Evolutionary conservation across 2,329 filamentous ascomycete genomes (phyloP), one percentile per base, ranked within the genome.

Genomic region (Nigrospora oryzae): DNA sequence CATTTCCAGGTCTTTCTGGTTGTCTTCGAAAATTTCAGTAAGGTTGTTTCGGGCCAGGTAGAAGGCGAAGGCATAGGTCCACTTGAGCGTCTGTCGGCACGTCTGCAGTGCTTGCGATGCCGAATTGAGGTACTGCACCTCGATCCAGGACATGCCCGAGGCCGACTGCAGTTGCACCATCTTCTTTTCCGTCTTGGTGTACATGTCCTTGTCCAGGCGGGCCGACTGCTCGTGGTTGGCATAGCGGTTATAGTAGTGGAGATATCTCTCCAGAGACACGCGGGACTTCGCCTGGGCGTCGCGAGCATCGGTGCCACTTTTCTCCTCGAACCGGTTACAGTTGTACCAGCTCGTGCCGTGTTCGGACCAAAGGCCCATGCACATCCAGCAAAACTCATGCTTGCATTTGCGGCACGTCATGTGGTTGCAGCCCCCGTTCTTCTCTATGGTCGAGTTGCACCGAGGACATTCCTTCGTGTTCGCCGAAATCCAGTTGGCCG

Each of bases 261-360:
- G 71, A 53, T 98, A 98, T n/a, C 93, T 82, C 64, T 98, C 91
- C 14, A 98, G 72, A 0, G 88, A 95, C 30, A 91, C 85, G 23
- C 93, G 78, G 10, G 89, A 95, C 62, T 84, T 89, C 3, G 93
- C 89, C 63, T 98, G 93, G 1, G 89, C 89, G 63, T 95, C 89
- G 33, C 93, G 78, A 5, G 93, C 93, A 46, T 96, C 90, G 0
- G 81, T 75, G 2, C 93, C 93, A 52, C 88, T 95, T 74, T 93
- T 96, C 69, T 97, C 93, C 61, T 98, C 93, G 57, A 85, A 98
- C 10, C 93, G 78, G 62, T 95, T 98, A 75, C 93, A 98, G 65
- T 95, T 98, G 73, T 98, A 98, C 93, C 93, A 98, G 67, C 89
- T 95, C 4, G 91, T 98, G 51, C 93, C 93, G 62, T 98, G 93